These are phyloP conservation scores for Nidularia sp. DNA, from an alignment of 768 basidiomycete genomes.

Conservation along the genomic window DNA sequence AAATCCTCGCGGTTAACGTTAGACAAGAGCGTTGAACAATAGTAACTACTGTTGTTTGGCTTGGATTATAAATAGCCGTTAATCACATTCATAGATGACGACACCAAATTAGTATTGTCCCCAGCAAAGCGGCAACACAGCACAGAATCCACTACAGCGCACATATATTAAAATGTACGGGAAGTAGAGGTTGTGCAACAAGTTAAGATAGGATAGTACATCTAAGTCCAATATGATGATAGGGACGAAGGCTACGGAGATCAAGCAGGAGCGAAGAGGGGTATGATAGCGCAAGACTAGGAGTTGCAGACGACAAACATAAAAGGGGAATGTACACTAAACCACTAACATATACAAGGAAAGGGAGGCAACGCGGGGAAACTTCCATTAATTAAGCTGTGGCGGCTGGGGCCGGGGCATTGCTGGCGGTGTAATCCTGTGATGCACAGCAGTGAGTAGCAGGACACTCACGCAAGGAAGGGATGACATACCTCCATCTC, in stretches of 20 bases:
- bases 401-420: slow-evolving; percentile 38
- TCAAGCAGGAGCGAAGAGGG: slow-evolving; percentile 3
- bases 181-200: neutral
- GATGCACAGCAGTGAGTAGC: slow-evolving; percentile 1
- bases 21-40: no score
- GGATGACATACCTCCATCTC: slow-evolving; percentile 83
- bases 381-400: slow-evolving; percentile 19
- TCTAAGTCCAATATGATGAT: slow-evolving; percentile 1
- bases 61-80: no score
- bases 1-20: no score
- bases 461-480: neutral
- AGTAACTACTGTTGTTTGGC: no score
- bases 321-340: slow-evolving; percentile 7
- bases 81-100: no score
- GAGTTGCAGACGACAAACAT: slow-evolving; percentile 4
- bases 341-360: neutral
- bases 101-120: no score
- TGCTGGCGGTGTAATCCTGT: slow-evolving; percentile 69
- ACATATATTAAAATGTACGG: neutral
- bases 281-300: slow-evolving; percentile 11
- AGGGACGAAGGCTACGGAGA: no score
- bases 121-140: neutral
- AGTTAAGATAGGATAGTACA: slow-evolving; percentile 5
- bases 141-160: neutral
- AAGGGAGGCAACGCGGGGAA: slow-evolving; percentile 1